Evolutionary conservation across 2,329 filamentous ascomycete genomes (phyloP).

Genomic region (Penicillium corylophilum): DNA sequence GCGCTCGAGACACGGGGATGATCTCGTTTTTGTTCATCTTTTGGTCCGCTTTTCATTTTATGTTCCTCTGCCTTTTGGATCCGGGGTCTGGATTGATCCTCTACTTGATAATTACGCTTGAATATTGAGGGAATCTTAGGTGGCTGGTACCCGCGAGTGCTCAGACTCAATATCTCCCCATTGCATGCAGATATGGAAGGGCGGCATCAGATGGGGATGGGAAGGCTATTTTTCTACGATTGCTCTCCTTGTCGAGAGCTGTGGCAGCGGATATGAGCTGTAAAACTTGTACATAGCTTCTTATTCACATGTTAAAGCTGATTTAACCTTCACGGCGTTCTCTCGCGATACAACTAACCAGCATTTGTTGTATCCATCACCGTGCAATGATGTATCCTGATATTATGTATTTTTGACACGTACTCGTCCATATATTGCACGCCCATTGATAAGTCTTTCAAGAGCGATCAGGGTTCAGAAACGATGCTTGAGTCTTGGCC

Average conservation of each 20-base stretch:
- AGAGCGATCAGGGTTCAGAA: neutral
- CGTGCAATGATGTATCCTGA: neutral
- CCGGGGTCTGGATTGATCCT: slow-evolving; percentile 1
- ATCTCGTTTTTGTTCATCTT: slow-evolving; percentile 11
- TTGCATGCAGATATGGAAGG: slow-evolving; percentile 1
- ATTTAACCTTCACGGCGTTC: neutral
- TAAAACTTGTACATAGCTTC: slow-evolving; percentile 25
- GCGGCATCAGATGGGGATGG: slow-evolving; percentile 1
- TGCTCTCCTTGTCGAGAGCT: neutral
- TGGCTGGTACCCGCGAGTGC: slow-evolving; percentile 4
- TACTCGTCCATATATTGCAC: neutral
- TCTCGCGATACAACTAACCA: neutral
- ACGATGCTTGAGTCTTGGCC: neutral
- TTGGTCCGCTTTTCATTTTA: slow-evolving; percentile 9
- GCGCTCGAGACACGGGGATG: slow-evolving; percentile 9
- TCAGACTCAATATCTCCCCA: neutral
- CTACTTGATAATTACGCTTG: slow-evolving; percentile 14
- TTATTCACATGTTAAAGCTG: slow-evolving; percentile 19
- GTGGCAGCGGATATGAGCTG: slow-evolving; percentile 1
- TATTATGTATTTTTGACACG: neutral
- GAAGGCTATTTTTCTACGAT: slow-evolving; percentile 1
- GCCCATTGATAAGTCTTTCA: neutral
- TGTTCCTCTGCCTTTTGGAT: slow-evolving; percentile 4
- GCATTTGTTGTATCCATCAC: neutral
- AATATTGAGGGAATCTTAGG: slow-evolving; percentile 8